These are phyloP conservation scores for Bryoglossum gracile DNA, from an alignment of 495 filamentous ascomycete genomes.

Conservation along the genomic window DNA sequence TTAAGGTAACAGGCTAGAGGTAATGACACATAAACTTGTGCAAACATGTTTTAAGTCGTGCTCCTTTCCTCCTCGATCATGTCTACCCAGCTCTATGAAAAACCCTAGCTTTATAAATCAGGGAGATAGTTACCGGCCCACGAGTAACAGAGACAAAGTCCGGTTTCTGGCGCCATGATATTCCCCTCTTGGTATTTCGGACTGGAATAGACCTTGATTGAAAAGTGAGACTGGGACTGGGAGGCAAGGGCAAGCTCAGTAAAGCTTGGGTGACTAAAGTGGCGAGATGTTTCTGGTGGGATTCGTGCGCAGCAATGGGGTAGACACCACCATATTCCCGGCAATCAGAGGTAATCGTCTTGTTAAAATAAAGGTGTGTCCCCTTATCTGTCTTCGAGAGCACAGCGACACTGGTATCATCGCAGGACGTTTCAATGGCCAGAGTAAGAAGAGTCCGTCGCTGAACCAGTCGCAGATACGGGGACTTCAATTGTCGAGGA, in stretches of 20 bases:
- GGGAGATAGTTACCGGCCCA: too few species aligned
- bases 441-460: constrained; percentile 57
- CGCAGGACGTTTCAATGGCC: constrained; percentile 94
- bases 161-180: constrained; percentile 53
- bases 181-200: too few species aligned
- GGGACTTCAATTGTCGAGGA: constrained; percentile 9
- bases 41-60: too few species aligned
- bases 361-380: constrained; percentile 65
- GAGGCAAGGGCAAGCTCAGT: constrained; percentile 46
- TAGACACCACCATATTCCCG: constrained; percentile 65
- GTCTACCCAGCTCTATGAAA: too few species aligned
- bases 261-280: constrained; percentile 59
- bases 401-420: constrained; percentile 89
- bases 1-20: too few species aligned
- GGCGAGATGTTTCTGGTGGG: constrained; percentile 63
- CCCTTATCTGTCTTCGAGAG: constrained; percentile 47
- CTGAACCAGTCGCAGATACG: not conserved
- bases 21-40: too few species aligned
- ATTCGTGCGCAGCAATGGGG: constrained; percentile 62
- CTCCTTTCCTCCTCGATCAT: too few species aligned
- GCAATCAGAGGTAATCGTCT: constrained; percentile 75
- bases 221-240: too few species aligned
- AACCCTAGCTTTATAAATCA: too few species aligned
- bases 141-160: constrained; percentile 82
- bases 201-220: too few species aligned